Conservation (phyloP, 192 early-diverging fungal species). For the Coemansia sp. region DNA sequence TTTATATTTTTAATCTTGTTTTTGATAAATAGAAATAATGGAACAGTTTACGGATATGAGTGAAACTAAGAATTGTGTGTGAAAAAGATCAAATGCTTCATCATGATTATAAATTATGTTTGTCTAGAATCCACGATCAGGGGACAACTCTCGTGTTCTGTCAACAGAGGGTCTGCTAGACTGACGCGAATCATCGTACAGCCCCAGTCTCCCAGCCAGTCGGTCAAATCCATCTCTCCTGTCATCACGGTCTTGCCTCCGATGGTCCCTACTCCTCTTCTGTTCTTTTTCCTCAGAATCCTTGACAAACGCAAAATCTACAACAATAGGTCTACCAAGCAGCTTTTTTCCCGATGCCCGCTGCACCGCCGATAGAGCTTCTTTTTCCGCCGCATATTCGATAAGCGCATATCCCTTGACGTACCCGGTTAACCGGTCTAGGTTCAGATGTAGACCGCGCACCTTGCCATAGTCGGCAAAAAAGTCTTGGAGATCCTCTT, state of each 20-base stretch:
- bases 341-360: constrained; percentile 70
- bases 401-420: constrained; percentile 96
- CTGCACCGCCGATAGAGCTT: constrained; percentile 80
- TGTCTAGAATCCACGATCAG: constrained; percentile 48
- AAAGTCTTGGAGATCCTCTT: constrained; percentile 84
- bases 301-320: constrained; percentile 86
- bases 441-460: constrained; percentile 87
- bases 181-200: neutral
- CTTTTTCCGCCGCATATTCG: constrained; percentile 77
- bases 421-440: constrained; percentile 92
- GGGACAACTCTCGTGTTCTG: constrained; percentile 39
- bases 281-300: constrained; percentile 13
- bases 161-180: constrained; percentile 26
- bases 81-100: too few relatives aligned
- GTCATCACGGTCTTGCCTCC: constrained; percentile 4
- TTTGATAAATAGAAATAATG: too few relatives aligned
- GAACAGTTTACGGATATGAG: neutral
- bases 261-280: neutral
- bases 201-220: constrained; percentile 3
- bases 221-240: constrained; percentile 4
- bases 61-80: neutral
- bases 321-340: constrained; percentile 70
- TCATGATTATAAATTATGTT: too few relatives aligned
- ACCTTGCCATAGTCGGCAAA: constrained; percentile 90
- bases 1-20: neutral